Percentiles rank a stretch among this genome's conserved stretches.
phyloP scores from a whole-genome alignment of 257 asterid genomes.

The Capsicum pubescens region DNA sequence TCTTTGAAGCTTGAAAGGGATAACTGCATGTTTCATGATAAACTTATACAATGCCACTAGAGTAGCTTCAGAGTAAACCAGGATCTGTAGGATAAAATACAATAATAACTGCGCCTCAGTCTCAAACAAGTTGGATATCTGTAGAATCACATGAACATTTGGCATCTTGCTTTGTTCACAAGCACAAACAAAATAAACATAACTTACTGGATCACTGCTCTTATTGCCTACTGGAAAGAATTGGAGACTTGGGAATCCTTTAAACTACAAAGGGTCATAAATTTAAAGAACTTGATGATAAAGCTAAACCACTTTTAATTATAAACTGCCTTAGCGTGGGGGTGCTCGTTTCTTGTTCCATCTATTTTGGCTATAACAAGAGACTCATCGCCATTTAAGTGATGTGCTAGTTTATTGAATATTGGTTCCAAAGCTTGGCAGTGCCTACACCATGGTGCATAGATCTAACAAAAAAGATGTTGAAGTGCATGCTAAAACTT shows the following conservation, averaged over 20 bases:
- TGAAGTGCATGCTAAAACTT: too few species aligned
- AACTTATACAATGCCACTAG: too few species aligned
- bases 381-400: conserved; percentile 67
- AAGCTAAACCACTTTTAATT: conserved; percentile 27
- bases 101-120: too few species aligned
- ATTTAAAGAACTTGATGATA: background rate
- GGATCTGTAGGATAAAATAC: too few species aligned
- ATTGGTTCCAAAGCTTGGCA: conserved; percentile 80
- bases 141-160: too few species aligned
- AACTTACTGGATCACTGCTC: conserved; percentile 83
- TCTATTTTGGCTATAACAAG: conserved; percentile 84
- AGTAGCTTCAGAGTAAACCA: too few species aligned
- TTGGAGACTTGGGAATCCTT: conserved; percentile 86
- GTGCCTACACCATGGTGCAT: too few species aligned
- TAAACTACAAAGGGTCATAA: conserved; percentile 56
- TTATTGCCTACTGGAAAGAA: conserved; percentile 93
- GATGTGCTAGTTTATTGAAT: conserved; percentile 85
- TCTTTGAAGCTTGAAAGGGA: conserved; percentile 82
- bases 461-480: too few species aligned
- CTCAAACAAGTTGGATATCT: too few species aligned
- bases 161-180: too few species aligned
- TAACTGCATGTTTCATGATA: conserved; percentile 72
- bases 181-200: too few species aligned
- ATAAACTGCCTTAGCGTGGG: conserved; percentile 62
- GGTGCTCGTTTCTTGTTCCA: conserved; percentile 92